Conservation (phyloP, 208 protist species). For the Zelonia costaricensis region DNA sequence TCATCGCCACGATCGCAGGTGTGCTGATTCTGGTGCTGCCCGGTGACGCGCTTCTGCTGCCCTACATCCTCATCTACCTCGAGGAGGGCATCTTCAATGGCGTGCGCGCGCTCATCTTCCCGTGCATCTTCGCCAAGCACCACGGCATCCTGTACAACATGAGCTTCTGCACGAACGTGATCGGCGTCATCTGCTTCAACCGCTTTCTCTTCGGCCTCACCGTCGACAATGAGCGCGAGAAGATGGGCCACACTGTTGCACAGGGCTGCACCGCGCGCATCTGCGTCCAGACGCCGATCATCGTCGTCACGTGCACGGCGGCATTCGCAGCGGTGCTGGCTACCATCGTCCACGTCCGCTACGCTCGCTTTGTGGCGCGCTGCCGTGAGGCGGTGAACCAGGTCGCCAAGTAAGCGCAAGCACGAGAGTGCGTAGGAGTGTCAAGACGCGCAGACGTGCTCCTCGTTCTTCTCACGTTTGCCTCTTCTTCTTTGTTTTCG, state of each 20-base stretch:
- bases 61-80: constrained; percentile 73
- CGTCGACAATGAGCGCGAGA: constrained; percentile 54
- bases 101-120: constrained; percentile 63
- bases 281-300: constrained; percentile 52
- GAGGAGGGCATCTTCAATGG: constrained; percentile 65
- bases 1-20: constrained; percentile 54
- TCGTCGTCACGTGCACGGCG: constrained; percentile 44
- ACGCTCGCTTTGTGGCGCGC: constrained; percentile 40
- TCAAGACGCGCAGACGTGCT: too few relatives aligned
- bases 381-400: constrained; percentile 20
- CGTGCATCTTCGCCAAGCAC: constrained; percentile 48
- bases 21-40: constrained; percentile 65
- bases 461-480: too few relatives aligned
- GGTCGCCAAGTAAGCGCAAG: background rate
- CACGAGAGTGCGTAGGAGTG: too few relatives aligned
- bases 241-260: constrained; percentile 32
- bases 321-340: constrained; percentile 33
- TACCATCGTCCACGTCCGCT: constrained; percentile 57
- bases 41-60: constrained; percentile 53
- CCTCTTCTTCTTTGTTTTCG: too few relatives aligned
- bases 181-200: constrained; percentile 72
- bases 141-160: constrained; percentile 69
- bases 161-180: constrained; percentile 54
- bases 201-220: constrained; percentile 62
- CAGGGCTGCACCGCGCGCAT: constrained; percentile 37